Base-by-base conservation (phyloP, 805 yeast species). In the Saccharomycopsis capsularis region DNA sequence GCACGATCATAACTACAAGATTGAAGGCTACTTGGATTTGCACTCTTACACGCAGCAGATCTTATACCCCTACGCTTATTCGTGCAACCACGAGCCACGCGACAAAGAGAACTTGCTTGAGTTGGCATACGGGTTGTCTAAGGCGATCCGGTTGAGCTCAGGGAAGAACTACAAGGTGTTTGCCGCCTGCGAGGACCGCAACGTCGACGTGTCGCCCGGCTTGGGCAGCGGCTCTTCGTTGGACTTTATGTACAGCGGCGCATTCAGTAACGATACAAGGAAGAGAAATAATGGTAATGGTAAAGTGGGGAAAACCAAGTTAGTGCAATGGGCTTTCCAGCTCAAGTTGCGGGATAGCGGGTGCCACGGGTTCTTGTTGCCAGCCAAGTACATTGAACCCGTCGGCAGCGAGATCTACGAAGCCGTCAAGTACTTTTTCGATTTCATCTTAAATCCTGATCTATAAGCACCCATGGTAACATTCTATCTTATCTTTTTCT, bases 11-110 rank as follows among this genome's bases (percentile, higher is more conserved):
- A 62, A 66, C 1, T 71, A 75, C 52, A 73, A 75, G 35, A 75
- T 85, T 32, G 76, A 77, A 61, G 95, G 95, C 1, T 88, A 79
- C 61, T 67, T 88, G 37, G 96, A 89, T 63, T 72, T 86, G 56
- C 95, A 86, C 60, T 84, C 95, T 1, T 88, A 88, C 62, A 78
- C 95, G 1, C 91, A 87, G 62, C 91, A 86, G 56, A 75, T 88
- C 25, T 67, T 87, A 24, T 85, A 81, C 60, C 95, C 95, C 1
- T 87, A 84, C 60, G 91, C 93, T 0, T 87, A 74, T 60, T 79
- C 90, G 1, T 87, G 95, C 63, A 75, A 73, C 25, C 78, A 78
- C 29, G 63, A 70, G 42, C 95, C 96, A 18, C 66, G 91, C 35
- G 95, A 87, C 60, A 76, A 79, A 55, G 95, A 87, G 59, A 87